Conservation (phyloP, 305 asterid species). For the Withania somnifera region DNA sequence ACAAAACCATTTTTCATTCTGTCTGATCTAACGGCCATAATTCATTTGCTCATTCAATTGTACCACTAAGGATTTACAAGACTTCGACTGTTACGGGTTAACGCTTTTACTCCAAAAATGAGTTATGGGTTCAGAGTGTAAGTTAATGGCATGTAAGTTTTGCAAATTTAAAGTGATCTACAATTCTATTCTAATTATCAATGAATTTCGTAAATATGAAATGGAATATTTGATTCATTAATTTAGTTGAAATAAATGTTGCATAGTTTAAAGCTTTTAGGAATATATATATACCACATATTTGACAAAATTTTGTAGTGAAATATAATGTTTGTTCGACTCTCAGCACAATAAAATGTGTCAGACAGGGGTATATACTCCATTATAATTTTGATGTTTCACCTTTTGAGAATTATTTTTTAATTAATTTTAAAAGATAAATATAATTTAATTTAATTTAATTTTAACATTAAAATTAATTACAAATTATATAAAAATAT, state of each 20-base stretch:
- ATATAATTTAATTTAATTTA: too few species aligned
- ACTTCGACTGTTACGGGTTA: too few species aligned
- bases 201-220: too few species aligned
- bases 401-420: too few species aligned
- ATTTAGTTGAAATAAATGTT: neutral
- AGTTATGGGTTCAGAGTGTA: neutral
- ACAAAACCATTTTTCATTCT: too few species aligned
- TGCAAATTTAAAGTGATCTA: too few species aligned
- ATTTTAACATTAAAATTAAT: too few species aligned
- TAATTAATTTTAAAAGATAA: too few species aligned
- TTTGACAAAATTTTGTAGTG: neutral
- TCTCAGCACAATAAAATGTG: neutral
- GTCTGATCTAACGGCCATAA: conserved; percentile 4
- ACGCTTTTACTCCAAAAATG: too few species aligned
- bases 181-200: too few species aligned
- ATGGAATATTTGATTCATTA: neutral
- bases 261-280: neutral
- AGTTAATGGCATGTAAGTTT: neutral
- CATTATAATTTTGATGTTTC: too few species aligned
- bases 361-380: neutral
- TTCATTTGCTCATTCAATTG: neutral
- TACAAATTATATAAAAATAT: too few species aligned
- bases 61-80: neutral
- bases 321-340: neutral
- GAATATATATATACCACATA: neutral